These are phyloP conservation scores for Boletellus sp. DNA, from an alignment of 768 basidiomycete species.

Conservation along the genomic window DNA sequence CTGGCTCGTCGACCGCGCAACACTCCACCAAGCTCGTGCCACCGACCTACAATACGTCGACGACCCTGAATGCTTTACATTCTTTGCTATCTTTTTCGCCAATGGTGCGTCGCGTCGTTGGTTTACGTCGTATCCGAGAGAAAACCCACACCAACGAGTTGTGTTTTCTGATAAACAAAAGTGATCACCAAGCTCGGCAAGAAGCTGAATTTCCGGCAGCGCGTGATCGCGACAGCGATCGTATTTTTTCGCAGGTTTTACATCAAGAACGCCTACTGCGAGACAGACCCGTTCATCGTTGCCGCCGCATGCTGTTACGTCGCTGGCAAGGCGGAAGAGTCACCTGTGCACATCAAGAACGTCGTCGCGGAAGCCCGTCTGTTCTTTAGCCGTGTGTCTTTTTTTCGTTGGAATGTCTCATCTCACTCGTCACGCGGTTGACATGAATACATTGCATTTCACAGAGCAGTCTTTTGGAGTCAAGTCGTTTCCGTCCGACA, in stretches of 20 bases:
- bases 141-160: too few species aligned
- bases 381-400: conserved; percentile 66
- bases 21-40: conserved; percentile 66
- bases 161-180: too few species aligned
- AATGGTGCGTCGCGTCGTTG: conserved; percentile 49
- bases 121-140: background rate
- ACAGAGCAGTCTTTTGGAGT: conserved; percentile 65
- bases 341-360: conserved; percentile 90
- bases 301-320: conserved; percentile 93
- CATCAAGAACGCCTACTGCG: conserved; percentile 90
- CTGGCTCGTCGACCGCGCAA: conserved; percentile 84
- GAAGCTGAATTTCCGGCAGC: conserved; percentile 77
- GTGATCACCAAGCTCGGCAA: conserved; percentile 87
- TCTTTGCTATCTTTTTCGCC: conserved; percentile 85
- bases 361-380: conserved; percentile 79
- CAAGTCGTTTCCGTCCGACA: conserved; percentile 82
- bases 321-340: conserved; percentile 96
- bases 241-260: conserved; percentile 98
- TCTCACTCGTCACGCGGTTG: too few species aligned
- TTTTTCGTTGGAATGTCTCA: background rate
- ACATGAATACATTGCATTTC: background rate
- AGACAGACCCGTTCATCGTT: conserved; percentile 93
- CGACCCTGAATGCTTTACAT: conserved; percentile 71
- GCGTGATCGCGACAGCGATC: conserved; percentile 90
- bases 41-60: conserved; percentile 79